phyloP scores from a whole-genome alignment of 2,329 filamentous ascomycete species.

The Thielaviopsis euricoi region DNA sequence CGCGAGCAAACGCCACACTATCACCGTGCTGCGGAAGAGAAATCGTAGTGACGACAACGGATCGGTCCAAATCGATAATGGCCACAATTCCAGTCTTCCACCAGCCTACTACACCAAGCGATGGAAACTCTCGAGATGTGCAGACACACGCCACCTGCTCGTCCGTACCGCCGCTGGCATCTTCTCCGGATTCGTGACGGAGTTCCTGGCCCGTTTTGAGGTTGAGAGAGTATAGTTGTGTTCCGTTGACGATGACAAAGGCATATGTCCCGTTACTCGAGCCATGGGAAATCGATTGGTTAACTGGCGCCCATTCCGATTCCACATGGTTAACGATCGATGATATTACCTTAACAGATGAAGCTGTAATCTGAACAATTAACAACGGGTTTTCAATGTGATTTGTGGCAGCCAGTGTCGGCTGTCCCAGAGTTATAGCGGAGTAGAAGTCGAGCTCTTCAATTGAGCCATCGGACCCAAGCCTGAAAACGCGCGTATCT shows the following conservation, averaged over 20 bases:
- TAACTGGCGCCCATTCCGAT: neutral
- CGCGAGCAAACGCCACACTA: constrained; percentile 64
- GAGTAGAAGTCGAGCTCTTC: constrained; percentile 71
- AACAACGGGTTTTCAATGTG: constrained; percentile 47
- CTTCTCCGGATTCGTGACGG: constrained; percentile 42
- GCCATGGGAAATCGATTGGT: constrained; percentile 51
- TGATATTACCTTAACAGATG: constrained; percentile 21
- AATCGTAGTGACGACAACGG: constrained; percentile 51
- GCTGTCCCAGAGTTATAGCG: constrained; percentile 50
- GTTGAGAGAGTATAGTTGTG: constrained; percentile 52
- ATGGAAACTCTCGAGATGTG: constrained; percentile 44
- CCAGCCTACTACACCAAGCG: constrained; percentile 67
- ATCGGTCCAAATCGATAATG: constrained; percentile 49
- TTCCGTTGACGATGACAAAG: constrained; percentile 61
- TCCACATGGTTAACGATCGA: constrained; percentile 29
- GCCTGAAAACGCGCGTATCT: constrained; percentile 70
- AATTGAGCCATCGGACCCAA: constrained; percentile 57
- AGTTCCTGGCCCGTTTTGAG: constrained; percentile 29
- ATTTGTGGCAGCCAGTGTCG: constrained; percentile 39
- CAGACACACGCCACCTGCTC: constrained; percentile 80
- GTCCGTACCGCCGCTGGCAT: constrained; percentile 26
- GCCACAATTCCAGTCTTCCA: constrained; percentile 72
- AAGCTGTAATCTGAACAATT: constrained; percentile 62
- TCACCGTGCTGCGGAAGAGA: constrained; percentile 43
- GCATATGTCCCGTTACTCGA: constrained; percentile 56